Percentiles rank a stretch among this genome's conserved stretches.
phyloP scores from a whole-genome alignment of 1,284 basidiomycete species.

The Calocybe gambosa region DNA sequence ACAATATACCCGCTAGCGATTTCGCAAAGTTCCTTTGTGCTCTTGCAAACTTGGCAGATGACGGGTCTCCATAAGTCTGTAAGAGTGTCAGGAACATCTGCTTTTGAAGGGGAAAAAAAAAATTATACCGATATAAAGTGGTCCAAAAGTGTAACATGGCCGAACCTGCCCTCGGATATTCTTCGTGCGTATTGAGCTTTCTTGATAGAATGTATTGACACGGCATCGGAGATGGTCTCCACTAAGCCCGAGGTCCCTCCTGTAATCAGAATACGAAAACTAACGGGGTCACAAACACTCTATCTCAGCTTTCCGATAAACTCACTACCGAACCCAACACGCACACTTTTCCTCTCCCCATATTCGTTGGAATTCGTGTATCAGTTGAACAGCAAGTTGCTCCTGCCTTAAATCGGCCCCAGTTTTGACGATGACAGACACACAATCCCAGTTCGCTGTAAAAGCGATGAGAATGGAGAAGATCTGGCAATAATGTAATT shows the following conservation, averaged over 20 bases:
- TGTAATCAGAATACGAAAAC: constrained; percentile 88
- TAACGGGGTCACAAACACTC: constrained; percentile 18
- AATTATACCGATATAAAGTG: constrained; percentile 76
- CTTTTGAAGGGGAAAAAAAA: constrained; percentile 2
- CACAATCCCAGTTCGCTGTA: constrained; percentile 73
- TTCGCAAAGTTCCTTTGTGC: constrained; percentile 91
- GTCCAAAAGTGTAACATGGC: constrained; percentile 83
- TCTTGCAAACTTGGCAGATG: constrained; percentile 78
- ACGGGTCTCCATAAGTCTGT: constrained; percentile 87
- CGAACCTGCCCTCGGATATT: constrained; percentile 72
- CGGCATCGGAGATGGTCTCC: constrained; percentile 93
- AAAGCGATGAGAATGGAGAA: background rate
- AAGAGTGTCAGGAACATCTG: background rate
- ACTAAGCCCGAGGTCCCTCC: constrained; percentile 90
- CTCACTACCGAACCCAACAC: constrained; percentile 92
- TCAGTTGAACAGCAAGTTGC: constrained; percentile 94
- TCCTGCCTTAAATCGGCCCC: constrained; percentile 97
- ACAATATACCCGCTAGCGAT: constrained; percentile 72
- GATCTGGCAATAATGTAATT: constrained; percentile 28
- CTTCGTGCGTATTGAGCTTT: constrained; percentile 94
- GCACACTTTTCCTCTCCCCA: constrained; percentile 91
- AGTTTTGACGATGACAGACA: constrained; percentile 98
- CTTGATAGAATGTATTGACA: constrained; percentile 99
- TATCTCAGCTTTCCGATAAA: constrained; percentile 13
- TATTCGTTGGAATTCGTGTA: constrained; percentile 88